These are phyloP conservation scores for Polytrichum commune DNA, from an alignment of 225 moss, liverwort and hornwort species.

Conservation along the genomic window DNA sequence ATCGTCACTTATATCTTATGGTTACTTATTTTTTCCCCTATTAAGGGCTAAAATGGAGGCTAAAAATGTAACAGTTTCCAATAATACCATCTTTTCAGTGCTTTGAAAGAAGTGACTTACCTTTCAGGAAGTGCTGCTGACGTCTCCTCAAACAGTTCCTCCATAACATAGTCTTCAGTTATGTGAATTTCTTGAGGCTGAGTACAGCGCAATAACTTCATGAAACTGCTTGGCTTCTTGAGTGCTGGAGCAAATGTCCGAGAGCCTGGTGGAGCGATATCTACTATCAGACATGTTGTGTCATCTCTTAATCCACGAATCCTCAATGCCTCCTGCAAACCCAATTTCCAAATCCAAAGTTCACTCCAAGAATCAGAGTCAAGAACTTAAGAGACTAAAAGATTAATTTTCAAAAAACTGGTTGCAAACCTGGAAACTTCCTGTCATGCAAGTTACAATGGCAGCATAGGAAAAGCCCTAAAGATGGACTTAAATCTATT, in stretches of 20 bases:
- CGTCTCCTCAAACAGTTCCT: constrained; percentile 77
- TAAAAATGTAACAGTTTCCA: neutral
- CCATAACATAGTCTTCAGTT: constrained; percentile 29
- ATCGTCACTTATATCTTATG: no score
- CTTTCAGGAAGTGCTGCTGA: constrained; percentile 67
- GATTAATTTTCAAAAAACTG: no score
- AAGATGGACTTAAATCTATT: no score
- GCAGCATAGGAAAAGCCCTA: no score
- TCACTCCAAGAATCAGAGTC: no score
- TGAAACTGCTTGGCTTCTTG: constrained; percentile 37
- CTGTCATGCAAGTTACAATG: no score
- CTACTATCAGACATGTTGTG: constrained; percentile 80
- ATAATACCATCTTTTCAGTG: no score
- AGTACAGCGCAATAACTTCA: constrained; percentile 38
- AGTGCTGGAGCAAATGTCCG: constrained; percentile 25
- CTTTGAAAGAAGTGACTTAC: constrained; percentile 11
- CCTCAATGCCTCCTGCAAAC: constrained; percentile 56
- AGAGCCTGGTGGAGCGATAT: constrained; percentile 57
- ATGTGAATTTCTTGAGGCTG: constrained; percentile 15
- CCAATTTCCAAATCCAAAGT: no score
- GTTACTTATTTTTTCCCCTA: no score
- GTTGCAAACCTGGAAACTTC: no score
- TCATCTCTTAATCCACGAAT: constrained; percentile 72
- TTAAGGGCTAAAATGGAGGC: neutral
- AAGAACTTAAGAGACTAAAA: no score